phyloP scores from a whole-genome alignment of 2,329 filamentous ascomycete genomes.

The Cladosporium sphaerospermum region DNA sequence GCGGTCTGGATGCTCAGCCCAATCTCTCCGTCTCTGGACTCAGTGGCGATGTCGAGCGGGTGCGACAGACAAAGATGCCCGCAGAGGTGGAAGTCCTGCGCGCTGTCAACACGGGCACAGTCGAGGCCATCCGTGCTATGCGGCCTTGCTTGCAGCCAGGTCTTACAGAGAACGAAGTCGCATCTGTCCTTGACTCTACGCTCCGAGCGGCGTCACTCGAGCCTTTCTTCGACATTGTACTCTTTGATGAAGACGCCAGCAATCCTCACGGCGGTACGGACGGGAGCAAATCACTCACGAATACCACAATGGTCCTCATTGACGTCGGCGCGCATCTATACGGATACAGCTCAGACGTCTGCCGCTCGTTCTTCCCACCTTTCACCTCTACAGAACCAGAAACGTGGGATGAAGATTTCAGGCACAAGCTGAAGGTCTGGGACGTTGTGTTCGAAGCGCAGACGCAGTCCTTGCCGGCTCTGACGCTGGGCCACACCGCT shows the following conservation, averaged over 20 bases:
- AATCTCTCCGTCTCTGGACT: conserved; percentile 51
- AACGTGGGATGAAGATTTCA: conserved; percentile 16
- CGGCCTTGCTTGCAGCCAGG: conserved; percentile 48
- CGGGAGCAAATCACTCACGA: conserved; percentile 44
- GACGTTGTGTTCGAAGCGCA: conserved; percentile 58
- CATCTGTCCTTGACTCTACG: conserved; percentile 49
- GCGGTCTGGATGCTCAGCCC: conserved; percentile 48
- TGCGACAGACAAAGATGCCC: conserved; percentile 53
- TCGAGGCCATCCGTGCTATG: conserved; percentile 56
- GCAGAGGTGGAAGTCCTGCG: conserved; percentile 53
- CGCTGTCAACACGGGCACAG: conserved; percentile 59
- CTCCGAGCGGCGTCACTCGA: conserved; percentile 49
- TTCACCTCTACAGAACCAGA: conserved; percentile 30
- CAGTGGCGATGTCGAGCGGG: conserved; percentile 49
- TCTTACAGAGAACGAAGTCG: conserved; percentile 54
- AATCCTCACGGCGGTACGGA: conserved; percentile 50
- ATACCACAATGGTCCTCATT: conserved; percentile 55
- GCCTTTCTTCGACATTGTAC: conserved; percentile 58
- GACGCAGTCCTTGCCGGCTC: conserved; percentile 46
- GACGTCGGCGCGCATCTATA: conserved; percentile 57
- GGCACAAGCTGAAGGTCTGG: conserved; percentile 54
- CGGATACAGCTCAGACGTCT: conserved; percentile 60
- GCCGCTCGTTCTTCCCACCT: conserved; percentile 50
- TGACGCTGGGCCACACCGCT: conserved; percentile 48
- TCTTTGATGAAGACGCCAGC: conserved; percentile 53